phyloP scores from a whole-genome alignment of 2,329 filamentous ascomycete species.

The Claviceps sp. region DNA sequence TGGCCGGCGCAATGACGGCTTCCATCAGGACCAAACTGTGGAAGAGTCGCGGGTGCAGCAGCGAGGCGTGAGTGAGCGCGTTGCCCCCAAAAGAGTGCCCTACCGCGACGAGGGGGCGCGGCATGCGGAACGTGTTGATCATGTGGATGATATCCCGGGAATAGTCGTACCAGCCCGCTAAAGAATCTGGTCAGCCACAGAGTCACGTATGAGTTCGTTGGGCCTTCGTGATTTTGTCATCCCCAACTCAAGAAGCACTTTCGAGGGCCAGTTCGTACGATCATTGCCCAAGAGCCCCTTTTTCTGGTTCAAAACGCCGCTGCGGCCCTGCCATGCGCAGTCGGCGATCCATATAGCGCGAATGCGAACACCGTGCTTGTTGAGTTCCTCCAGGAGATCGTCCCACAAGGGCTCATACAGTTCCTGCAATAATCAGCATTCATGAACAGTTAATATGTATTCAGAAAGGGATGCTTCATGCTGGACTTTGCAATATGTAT shows the following conservation, averaged over 20 bases:
- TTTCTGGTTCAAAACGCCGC: slow-evolving; percentile 62
- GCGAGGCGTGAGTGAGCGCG: slow-evolving; percentile 55
- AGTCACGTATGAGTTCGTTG: too few relatives aligned
- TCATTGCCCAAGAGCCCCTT: slow-evolving; percentile 58
- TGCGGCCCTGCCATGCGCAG: slow-evolving; percentile 72
- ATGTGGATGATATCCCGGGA: slow-evolving; percentile 73
- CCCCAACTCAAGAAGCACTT: background rate
- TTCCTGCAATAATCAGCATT: slow-evolving; percentile 41
- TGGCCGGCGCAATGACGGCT: slow-evolving; percentile 51
- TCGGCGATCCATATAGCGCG: slow-evolving; percentile 84
- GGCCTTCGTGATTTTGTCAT: too few relatives aligned
- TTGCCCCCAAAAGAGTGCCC: slow-evolving; percentile 83
- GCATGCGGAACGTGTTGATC: slow-evolving; percentile 70
- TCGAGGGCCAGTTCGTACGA: slow-evolving; percentile 37
- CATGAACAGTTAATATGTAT: background rate
- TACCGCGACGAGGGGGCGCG: slow-evolving; percentile 68
- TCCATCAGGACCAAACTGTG: slow-evolving; percentile 68
- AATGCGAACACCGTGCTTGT: slow-evolving; percentile 51
- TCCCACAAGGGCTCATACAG: slow-evolving; percentile 89
- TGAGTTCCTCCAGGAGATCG: slow-evolving; percentile 51
- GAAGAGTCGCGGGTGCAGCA: slow-evolving; percentile 72
- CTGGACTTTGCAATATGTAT: too few relatives aligned
- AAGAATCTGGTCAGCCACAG: background rate
- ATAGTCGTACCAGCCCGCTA: slow-evolving; percentile 78
- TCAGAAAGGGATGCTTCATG: background rate